Evolutionary conservation across 1,139 yeast genomes (phyloP).

Genomic region (Saccharomyces hybrid): DNA sequence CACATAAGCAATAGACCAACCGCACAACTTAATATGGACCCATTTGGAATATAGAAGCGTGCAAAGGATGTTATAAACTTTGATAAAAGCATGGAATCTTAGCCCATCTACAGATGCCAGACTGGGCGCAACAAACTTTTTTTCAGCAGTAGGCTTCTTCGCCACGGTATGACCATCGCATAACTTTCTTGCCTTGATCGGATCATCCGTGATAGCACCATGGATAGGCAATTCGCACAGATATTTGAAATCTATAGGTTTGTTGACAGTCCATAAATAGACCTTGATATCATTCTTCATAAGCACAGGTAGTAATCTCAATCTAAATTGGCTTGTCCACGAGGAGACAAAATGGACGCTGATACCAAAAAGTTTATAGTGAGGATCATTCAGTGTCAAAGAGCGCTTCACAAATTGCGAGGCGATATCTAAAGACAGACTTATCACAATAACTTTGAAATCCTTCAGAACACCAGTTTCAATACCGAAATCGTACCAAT

Average conservation of each 20-base stretch:
- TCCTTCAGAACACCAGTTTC: conserved; percentile 35
- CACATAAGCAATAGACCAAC: conserved; percentile 21
- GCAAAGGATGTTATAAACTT: conserved; percentile 18
- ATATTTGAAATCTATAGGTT: conserved; percentile 37
- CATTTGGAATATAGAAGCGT: conserved; percentile 20
- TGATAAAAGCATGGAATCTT: conserved; percentile 20
- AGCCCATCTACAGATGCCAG: conserved; percentile 21
- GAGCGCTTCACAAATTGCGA: conserved; percentile 32
- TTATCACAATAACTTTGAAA: conserved; percentile 47
- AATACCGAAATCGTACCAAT: conserved; percentile 50
- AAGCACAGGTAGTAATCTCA: conserved; percentile 33
- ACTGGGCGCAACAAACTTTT: conserved; percentile 17
- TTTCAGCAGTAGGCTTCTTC: conserved; percentile 2
- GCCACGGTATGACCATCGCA: conserved; percentile 3
- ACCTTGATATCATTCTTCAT: conserved; percentile 43
- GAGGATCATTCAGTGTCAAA: conserved; percentile 30
- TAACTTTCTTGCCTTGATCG: conserved; percentile 28
- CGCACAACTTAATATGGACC: conserved; percentile 22
- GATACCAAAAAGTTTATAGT: conserved; percentile 38
- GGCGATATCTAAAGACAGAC: conserved; percentile 39
- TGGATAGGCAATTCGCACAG: conserved; percentile 40
- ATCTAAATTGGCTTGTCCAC: conserved; percentile 37
- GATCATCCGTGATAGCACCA: conserved; percentile 60
- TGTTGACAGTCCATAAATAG: conserved; percentile 80
- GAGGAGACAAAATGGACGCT: conserved; percentile 39